These are phyloP conservation scores for Podospora bellae-mahoneyi DNA, from an alignment of 495 filamentous ascomycete genomes.

Conservation along the genomic window DNA sequence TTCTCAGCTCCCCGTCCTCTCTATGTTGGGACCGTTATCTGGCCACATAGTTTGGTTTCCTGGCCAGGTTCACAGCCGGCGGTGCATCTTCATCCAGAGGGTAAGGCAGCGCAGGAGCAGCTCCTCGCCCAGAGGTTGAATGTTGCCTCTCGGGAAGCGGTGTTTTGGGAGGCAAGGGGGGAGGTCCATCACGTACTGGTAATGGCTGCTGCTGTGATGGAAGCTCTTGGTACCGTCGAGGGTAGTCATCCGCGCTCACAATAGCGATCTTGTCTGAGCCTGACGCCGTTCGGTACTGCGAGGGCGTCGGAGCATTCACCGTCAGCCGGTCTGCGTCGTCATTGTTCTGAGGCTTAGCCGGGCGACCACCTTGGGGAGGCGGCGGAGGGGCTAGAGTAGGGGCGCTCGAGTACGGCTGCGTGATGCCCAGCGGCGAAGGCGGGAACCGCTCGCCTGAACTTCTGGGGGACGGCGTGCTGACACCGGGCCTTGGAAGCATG, in stretches of 20 bases:
- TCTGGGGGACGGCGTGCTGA: constrained; percentile 40
- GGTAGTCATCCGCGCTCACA: constrained; percentile 55
- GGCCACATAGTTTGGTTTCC: constrained; percentile 74
- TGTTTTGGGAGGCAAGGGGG: constrained; percentile 82
- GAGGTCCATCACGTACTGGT: constrained; percentile 52
- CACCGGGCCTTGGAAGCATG: constrained; percentile 35
- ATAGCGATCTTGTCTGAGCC: constrained; percentile 61
- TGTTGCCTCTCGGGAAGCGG: constrained; percentile 56
- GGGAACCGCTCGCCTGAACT: constrained; percentile 42
- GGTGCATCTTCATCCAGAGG: constrained; percentile 78
- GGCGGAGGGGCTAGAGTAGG: constrained; percentile 32
- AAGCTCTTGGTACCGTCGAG: constrained; percentile 46
- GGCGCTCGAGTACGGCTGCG: constrained; percentile 36
- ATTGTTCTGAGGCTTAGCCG: constrained; percentile 25
- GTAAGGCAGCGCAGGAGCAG: constrained; percentile 55
- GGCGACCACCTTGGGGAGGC: constrained; percentile 29
- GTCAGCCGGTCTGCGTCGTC: constrained; percentile 47
- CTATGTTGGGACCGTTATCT: constrained; percentile 34
- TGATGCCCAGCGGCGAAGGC: constrained; percentile 33
- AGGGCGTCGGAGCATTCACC: constrained; percentile 51
- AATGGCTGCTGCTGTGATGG: constrained; percentile 44
- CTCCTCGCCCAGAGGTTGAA: constrained; percentile 11
- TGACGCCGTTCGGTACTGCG: constrained; percentile 46
- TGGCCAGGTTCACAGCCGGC: constrained; percentile 74
- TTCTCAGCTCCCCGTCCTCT: too few relatives aligned